phyloP scores from a whole-genome alignment of 768 basidiomycete species.

The Tylopilus sp. region DNA sequence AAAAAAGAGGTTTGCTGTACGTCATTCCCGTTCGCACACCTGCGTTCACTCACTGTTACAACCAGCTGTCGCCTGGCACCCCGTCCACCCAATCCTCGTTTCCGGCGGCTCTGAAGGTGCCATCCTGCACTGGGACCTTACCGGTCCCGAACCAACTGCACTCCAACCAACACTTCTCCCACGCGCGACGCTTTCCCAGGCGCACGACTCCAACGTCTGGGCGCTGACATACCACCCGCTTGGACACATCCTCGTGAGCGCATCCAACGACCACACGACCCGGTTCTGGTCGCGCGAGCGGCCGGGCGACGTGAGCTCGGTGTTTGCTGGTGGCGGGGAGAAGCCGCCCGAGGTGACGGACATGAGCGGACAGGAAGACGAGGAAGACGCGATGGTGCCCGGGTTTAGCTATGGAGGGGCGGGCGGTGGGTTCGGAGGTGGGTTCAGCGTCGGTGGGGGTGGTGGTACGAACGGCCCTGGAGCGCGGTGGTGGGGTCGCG shows the following conservation, averaged over 20 bases:
- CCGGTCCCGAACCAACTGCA: conserved; percentile 48
- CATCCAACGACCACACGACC: conserved; percentile 97
- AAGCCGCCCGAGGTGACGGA: conserved; percentile 73
- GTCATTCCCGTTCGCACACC: conserved; percentile 29
- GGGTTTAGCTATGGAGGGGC: conserved; percentile 53
- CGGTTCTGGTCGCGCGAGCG: conserved; percentile 97
- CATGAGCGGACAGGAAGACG: conserved; percentile 60
- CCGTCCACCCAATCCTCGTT: conserved; percentile 85
- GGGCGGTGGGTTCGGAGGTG: conserved; percentile 6
- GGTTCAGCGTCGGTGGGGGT: conserved; percentile 22
- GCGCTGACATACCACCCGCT: conserved; percentile 92
- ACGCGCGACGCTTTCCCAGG: conserved; percentile 85
- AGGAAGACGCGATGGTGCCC: conserved; percentile 71
- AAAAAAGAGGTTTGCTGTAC: conserved; percentile 97
- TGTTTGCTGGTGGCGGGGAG: conserved; percentile 78
- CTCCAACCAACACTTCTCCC: conserved; percentile 48
- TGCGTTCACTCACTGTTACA: not conserved
- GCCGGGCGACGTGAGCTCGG: conserved; percentile 76
- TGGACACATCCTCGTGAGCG: conserved; percentile 90
- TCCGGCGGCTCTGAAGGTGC: conserved; percentile 95
- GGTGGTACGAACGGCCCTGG: conserved; percentile 18
- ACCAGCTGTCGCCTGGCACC: conserved; percentile 92
- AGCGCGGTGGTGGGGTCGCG: conserved; percentile 44
- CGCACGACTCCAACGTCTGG: conserved; percentile 98
- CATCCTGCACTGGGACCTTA: conserved; percentile 91